phyloP scores from a whole-genome alignment of 2,329 filamentous ascomycete species.

The Phialophora tarda region DNA sequence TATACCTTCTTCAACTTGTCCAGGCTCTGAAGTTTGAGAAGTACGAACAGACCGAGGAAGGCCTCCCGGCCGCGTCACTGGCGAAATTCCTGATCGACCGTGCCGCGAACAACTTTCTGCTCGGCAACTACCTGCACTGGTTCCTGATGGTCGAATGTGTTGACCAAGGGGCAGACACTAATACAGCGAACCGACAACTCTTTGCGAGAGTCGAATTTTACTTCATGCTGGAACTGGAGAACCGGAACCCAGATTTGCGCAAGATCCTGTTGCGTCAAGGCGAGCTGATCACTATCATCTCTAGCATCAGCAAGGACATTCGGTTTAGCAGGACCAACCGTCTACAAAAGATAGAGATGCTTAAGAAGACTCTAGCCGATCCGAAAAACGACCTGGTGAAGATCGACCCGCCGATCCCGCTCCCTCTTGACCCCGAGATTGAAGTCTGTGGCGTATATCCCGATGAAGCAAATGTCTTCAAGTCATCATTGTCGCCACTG shows the following conservation, averaged over 20 bases:
- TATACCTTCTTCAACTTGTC: slow-evolving; percentile 92
- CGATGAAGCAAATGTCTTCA: slow-evolving; percentile 90
- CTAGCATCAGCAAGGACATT: slow-evolving; percentile 87
- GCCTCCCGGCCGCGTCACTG: slow-evolving; percentile 77
- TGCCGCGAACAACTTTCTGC: slow-evolving; percentile 82
- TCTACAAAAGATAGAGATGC: slow-evolving; percentile 77
- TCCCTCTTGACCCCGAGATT: slow-evolving; percentile 86
- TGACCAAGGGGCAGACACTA: slow-evolving; percentile 76
- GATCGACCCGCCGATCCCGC: slow-evolving; percentile 83
- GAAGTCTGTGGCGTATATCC: slow-evolving; percentile 78
- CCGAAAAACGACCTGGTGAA: slow-evolving; percentile 84
- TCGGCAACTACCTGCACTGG: slow-evolving; percentile 97
- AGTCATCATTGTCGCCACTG: slow-evolving; percentile 89
- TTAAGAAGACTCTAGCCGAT: slow-evolving; percentile 84
- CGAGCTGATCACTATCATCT: slow-evolving; percentile 84
- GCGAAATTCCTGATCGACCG: slow-evolving; percentile 87
- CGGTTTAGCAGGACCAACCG: slow-evolving; percentile 79
- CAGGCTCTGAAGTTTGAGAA: slow-evolving; percentile 95
- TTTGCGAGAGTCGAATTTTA: slow-evolving; percentile 95
- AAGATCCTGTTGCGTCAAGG: slow-evolving; percentile 83
- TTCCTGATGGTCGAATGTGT: slow-evolving; percentile 98
- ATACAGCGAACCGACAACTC: slow-evolving; percentile 73
- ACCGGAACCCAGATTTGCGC: slow-evolving; percentile 73
- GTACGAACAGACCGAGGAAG: slow-evolving; percentile 68
- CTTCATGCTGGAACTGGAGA: slow-evolving; percentile 87